Evolutionary conservation across 345 rosid genomes (phyloP).

Genomic region (Eutrema japonicum): DNA sequence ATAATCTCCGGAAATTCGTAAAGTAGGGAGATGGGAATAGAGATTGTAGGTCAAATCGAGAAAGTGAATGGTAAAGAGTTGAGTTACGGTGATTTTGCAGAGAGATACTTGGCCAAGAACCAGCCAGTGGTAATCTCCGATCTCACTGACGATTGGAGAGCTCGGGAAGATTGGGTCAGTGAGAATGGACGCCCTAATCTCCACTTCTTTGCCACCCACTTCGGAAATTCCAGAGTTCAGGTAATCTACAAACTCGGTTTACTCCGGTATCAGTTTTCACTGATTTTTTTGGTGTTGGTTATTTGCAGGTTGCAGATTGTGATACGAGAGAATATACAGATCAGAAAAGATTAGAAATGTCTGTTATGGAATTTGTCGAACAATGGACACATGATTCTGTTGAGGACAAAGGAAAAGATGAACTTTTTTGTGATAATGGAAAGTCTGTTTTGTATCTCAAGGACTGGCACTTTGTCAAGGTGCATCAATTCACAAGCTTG

Average conservation of each 20-base stretch:
- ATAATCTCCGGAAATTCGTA: background rate
- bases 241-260: constrained; percentile 37
- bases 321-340: constrained; percentile 74
- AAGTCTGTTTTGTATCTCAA: constrained; percentile 69
- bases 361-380: constrained; percentile 65
- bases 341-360: constrained; percentile 86
- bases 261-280: background rate
- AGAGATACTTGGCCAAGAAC: constrained; percentile 66
- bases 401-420: constrained; percentile 13
- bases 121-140: constrained; percentile 74
- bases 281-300: constrained; percentile 4
- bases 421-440: constrained; percentile 17
- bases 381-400: constrained; percentile 50
- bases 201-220: constrained; percentile 63
- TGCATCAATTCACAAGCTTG: constrained; percentile 38
- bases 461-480: constrained; percentile 98
- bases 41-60: constrained; percentile 67
- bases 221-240: constrained; percentile 81
- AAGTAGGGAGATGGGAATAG: constrained; percentile 54
- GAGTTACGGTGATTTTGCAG: constrained; percentile 65
- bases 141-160: constrained; percentile 82
- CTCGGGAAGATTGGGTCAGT: constrained; percentile 79
- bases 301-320: constrained; percentile 79
- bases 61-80: constrained; percentile 67
- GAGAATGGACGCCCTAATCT: constrained; percentile 63